Evolutionary conservation across 2,329 filamentous ascomycete species (phyloP).

Genomic region (Scedosporium aurantiacum): DNA sequence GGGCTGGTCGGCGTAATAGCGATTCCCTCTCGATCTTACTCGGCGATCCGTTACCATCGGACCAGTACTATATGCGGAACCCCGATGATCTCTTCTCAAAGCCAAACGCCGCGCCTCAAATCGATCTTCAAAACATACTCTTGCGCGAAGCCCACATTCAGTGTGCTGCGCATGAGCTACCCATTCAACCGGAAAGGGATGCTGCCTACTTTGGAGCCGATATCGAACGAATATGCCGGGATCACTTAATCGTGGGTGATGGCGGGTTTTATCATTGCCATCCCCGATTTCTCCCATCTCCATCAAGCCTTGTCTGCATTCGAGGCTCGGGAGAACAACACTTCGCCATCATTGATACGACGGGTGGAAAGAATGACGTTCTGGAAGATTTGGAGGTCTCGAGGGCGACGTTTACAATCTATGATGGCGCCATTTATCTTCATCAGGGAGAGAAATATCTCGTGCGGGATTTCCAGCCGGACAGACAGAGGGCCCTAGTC

Average conservation of each 20-base stretch:
- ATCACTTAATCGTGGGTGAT: slow-evolving; percentile 62
- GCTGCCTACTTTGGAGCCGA: slow-evolving; percentile 64
- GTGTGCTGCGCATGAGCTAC: slow-evolving; percentile 92
- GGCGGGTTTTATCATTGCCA: slow-evolving; percentile 81
- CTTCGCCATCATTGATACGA: slow-evolving; percentile 86
- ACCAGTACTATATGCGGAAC: slow-evolving; percentile 96
- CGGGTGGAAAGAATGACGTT: slow-evolving; percentile 69
- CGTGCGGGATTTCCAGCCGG: slow-evolving; percentile 76
- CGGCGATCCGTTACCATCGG: slow-evolving; percentile 78
- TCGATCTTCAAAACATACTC: slow-evolving; percentile 85
- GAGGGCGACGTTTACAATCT: slow-evolving; percentile 89
- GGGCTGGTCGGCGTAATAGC: slow-evolving; percentile 83
- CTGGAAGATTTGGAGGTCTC: slow-evolving; percentile 94
- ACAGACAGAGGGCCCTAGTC: slow-evolving; percentile 74
- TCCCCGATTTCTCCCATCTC: slow-evolving; percentile 74
- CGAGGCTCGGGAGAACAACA: slow-evolving; percentile 82
- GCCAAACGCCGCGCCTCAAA: slow-evolving; percentile 78
- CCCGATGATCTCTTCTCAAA: slow-evolving; percentile 88
- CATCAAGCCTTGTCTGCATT: slow-evolving; percentile 75
- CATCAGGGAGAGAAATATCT: slow-evolving; percentile 93
- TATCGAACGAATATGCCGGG: slow-evolving; percentile 57
- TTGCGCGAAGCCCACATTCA: slow-evolving; percentile 90
- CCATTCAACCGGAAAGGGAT: slow-evolving; percentile 70
- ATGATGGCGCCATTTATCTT: slow-evolving; percentile 92
- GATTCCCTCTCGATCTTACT: slow-evolving; percentile 86